These are phyloP conservation scores for Taxawa tesnikishii DNA, from an alignment of 2,329 filamentous ascomycete genomes.

Conservation along the genomic window DNA sequence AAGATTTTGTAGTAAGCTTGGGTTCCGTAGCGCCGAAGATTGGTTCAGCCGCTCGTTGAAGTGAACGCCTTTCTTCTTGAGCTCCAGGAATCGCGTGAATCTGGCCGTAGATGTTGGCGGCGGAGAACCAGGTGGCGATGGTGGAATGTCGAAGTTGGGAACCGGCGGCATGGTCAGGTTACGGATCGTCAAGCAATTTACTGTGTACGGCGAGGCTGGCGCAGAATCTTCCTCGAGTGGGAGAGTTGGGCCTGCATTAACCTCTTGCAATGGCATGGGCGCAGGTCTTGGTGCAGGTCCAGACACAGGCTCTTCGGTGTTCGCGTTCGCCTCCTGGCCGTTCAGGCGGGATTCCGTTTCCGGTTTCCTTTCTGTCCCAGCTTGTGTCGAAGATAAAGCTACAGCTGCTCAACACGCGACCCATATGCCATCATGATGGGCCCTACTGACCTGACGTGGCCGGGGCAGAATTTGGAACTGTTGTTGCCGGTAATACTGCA, in stretches of 20 bases:
- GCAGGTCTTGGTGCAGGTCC: background rate
- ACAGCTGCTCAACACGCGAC: no score
- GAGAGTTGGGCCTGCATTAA: no score
- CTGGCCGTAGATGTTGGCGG: constrained; percentile 35
- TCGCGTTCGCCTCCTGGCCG: background rate
- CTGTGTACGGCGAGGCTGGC: constrained; percentile 52
- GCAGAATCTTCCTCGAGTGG: background rate
- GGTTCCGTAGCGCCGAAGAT: constrained; percentile 58
- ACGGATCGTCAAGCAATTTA: constrained; percentile 51
- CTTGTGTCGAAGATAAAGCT: constrained; percentile 3
- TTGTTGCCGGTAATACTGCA: constrained; percentile 6
- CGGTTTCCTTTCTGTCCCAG: constrained; percentile 3
- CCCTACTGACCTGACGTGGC: no score
- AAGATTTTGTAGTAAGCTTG: constrained; percentile 58
- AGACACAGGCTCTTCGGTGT: background rate
- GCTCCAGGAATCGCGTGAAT: constrained; percentile 59
- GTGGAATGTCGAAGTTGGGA: constrained; percentile 62
- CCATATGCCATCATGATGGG: no score
- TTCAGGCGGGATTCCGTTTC: background rate
- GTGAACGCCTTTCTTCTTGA: constrained; percentile 67
- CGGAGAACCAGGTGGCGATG: constrained; percentile 51
- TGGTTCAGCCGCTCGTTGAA: constrained; percentile 64
- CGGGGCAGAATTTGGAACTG: constrained; percentile 3
- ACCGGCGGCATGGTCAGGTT: constrained; percentile 61
- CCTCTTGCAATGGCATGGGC: no score